Evolutionary conservation across 345 rosid species (phyloP).

Genomic region (Arabis alpina): DNA sequence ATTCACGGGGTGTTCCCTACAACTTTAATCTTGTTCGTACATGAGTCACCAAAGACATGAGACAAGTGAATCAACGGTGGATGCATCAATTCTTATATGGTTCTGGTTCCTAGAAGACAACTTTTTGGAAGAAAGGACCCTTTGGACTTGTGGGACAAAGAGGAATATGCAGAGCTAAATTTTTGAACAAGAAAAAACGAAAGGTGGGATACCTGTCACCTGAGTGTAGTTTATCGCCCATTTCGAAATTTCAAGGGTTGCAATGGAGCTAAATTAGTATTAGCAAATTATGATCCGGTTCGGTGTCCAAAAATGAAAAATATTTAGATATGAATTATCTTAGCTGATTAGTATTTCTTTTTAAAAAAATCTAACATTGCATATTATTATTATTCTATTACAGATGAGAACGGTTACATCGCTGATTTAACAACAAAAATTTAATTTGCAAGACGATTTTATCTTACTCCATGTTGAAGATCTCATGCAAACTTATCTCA

Average conservation of each 20-base stretch:
- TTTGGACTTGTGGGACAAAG: not conserved
- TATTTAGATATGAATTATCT: constrained; percentile 1
- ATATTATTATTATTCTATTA: too few relatives aligned
- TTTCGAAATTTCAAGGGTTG: constrained; percentile 27
- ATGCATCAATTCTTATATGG: not conserved
- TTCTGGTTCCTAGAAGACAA: constrained; percentile 25
- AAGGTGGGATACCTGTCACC: constrained; percentile 11
- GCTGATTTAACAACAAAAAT: too few relatives aligned
- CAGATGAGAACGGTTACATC: too few relatives aligned
- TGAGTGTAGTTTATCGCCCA: constrained; percentile 17
- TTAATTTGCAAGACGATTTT: too few relatives aligned
- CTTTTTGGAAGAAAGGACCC: constrained; percentile 20
- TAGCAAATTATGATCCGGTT: not conserved
- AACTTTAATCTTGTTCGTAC: constrained; percentile 21
- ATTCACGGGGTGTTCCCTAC: constrained; percentile 21
- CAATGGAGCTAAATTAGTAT: constrained; percentile 11
- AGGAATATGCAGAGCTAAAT: constrained; percentile 12
- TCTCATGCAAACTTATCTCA: too few relatives aligned
- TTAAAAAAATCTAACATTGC: too few relatives aligned
- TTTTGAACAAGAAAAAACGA: not conserved
- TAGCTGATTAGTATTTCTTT: not conserved
- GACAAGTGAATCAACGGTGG: constrained; percentile 32
- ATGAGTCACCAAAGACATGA: constrained; percentile 14
- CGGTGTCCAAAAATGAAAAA: not conserved
- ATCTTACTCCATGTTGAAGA: too few relatives aligned